Evolutionary conservation across 2,329 filamentous ascomycete species (phyloP).

Genomic region (Cytospora chrysosperma): DNA sequence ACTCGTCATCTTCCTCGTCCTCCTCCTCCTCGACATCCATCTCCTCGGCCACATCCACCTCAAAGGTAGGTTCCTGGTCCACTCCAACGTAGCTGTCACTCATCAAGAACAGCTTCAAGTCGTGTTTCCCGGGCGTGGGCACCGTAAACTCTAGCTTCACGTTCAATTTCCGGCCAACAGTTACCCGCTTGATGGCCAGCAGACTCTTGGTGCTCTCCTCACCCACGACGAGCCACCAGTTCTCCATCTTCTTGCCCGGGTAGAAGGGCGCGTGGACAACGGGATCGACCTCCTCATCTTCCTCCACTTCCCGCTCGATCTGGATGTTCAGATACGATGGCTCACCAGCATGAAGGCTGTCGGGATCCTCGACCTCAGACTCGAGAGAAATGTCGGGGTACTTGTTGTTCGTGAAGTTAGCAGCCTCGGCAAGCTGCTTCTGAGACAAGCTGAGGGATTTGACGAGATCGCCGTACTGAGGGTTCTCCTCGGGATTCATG

Average conservation of each 20-base stretch:
- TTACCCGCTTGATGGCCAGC: slow-evolving; percentile 91
- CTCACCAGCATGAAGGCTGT: slow-evolving; percentile 75
- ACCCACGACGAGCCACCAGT: slow-evolving; percentile 97
- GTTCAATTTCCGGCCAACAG: slow-evolving; percentile 75
- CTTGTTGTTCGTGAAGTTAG: slow-evolving; percentile 91
- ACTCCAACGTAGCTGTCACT: slow-evolving; percentile 96
- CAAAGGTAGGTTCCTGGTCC: slow-evolving; percentile 91
- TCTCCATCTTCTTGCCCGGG: slow-evolving; percentile 87
- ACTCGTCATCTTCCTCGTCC: slow-evolving; percentile 61
- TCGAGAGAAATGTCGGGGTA: slow-evolving; percentile 94
- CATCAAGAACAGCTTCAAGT: slow-evolving; percentile 91
- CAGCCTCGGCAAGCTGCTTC: slow-evolving; percentile 81
- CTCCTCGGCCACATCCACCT: slow-evolving; percentile 80
- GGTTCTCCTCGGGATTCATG: slow-evolving; percentile 94
- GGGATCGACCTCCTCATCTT: slow-evolving; percentile 70
- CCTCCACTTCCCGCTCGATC: slow-evolving; percentile 80
- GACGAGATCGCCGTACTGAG: slow-evolving; percentile 74
- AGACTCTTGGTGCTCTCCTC: slow-evolving; percentile 87
- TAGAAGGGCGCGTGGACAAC: slow-evolving; percentile 96
- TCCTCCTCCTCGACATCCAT: slow-evolving; percentile 94
- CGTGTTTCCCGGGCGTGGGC: slow-evolving; percentile 77
- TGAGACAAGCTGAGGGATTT: slow-evolving; percentile 77
- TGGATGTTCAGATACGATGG: slow-evolving; percentile 81
- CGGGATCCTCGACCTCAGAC: slow-evolving; percentile 79
- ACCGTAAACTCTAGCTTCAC: slow-evolving; percentile 86